phyloP scores from a whole-genome alignment of 768 basidiomycete genomes.

The Trametes meyenii region DNA sequence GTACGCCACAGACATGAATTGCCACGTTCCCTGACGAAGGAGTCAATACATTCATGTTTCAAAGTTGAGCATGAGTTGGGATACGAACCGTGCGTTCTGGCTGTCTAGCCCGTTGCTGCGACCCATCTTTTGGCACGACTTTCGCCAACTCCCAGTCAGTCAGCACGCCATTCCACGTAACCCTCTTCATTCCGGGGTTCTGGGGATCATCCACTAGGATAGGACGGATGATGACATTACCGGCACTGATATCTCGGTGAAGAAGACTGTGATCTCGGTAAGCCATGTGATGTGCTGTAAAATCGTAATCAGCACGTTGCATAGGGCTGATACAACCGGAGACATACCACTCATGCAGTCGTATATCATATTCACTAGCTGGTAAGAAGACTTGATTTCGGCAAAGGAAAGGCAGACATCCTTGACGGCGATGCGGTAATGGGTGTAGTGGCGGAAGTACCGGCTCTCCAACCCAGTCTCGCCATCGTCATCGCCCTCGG shows the following conservation, averaged over 20 bases:
- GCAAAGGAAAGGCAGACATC: slow-evolving; percentile 12
- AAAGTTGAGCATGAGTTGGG: neutral
- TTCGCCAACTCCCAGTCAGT: slow-evolving; percentile 11
- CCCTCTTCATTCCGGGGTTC: neutral
- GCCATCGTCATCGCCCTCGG: too few species aligned
- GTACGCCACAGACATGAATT: slow-evolving; percentile 4
- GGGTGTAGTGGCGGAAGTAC: neutral
- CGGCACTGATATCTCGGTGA: slow-evolving; percentile 11
- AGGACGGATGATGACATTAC: slow-evolving; percentile 4
- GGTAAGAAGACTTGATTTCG: neutral
- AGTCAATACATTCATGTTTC: too few species aligned
- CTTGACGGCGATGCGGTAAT: slow-evolving; percentile 17
- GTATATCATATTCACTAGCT: neutral
- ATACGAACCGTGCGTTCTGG: slow-evolving; percentile 8
- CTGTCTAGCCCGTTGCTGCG: neutral
- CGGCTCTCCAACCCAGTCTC: too few species aligned
- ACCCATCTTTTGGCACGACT: neutral
- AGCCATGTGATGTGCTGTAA: neutral
- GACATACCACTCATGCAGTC: slow-evolving; percentile 4
- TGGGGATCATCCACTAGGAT: neutral
- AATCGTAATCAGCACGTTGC: neutral
- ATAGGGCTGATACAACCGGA: neutral
- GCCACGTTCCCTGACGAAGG: slow-evolving; percentile 7
- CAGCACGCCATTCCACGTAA: slow-evolving; percentile 2
- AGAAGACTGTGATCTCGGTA: neutral